Evolutionary conservation across 139 green algal genomes (phyloP).

Genomic region (Trebouxia sp.): DNA sequence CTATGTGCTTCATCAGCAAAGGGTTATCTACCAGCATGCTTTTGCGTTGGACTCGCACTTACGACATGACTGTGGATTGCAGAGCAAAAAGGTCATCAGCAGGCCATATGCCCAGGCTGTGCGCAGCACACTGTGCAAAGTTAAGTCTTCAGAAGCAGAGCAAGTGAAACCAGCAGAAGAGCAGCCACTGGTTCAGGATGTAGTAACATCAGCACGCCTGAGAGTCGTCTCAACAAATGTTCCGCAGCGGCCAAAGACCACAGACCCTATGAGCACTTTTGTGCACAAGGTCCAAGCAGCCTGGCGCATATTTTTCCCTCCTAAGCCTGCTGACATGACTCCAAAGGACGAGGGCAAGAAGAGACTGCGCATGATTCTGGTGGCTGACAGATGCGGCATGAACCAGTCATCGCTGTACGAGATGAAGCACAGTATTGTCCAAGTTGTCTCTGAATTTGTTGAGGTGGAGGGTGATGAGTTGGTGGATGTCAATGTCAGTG

Average conservation of each 20-base stretch:
- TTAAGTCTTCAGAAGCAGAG: neutral
- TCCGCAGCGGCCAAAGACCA: neutral
- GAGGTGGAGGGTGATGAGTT: slow-evolving; percentile 80
- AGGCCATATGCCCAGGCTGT: neutral
- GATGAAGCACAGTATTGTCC: slow-evolving; percentile 82
- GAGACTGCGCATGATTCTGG: slow-evolving; percentile 78
- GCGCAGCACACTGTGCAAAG: neutral
- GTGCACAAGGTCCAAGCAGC: slow-evolving; percentile 48
- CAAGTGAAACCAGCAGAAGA: neutral
- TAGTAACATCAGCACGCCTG: slow-evolving; percentile 4
- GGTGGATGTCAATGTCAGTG: slow-evolving; percentile 82
- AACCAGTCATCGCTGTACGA: slow-evolving; percentile 66
- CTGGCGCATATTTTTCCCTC: slow-evolving; percentile 64
- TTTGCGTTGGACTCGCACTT: neutral
- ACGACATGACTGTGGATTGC: no score
- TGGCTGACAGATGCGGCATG: slow-evolving; percentile 84
- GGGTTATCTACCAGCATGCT: neutral
- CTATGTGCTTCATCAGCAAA: no score
- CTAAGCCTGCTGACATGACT: slow-evolving; percentile 31
- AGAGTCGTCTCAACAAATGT: neutral
- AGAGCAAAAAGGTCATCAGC: neutral
- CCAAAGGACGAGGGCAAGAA: slow-evolving; percentile 66
- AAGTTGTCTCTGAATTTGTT: slow-evolving; percentile 79
- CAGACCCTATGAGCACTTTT: slow-evolving; percentile 25
- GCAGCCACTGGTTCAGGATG: slow-evolving; percentile 6